Conservation (phyloP, 2,329 filamentous ascomycete genomes). For the Aspergillus sp. region DNA sequence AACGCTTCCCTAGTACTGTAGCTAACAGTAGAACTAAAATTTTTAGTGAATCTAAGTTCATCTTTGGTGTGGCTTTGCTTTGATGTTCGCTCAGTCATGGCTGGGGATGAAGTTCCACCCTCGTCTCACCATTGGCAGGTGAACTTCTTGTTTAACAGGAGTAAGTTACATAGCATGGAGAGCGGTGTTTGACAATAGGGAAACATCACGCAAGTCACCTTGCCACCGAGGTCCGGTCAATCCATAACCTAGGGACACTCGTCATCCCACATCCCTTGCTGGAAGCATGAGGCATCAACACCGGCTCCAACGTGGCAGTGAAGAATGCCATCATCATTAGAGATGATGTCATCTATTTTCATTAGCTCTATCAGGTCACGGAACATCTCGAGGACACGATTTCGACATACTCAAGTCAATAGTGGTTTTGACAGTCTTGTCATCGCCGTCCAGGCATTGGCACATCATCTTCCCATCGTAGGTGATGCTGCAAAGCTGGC, state of each 20-base stretch:
- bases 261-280: background rate
- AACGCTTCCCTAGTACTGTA: too few relatives aligned
- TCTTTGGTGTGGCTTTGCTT: too few relatives aligned
- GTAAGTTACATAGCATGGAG: too few relatives aligned
- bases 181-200: too few relatives aligned
- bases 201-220: background rate
- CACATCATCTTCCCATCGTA: background rate
- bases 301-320: background rate
- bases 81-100: too few relatives aligned
- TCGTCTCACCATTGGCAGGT: too few relatives aligned
- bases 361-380: background rate
- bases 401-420: background rate
- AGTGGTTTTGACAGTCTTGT: background rate
- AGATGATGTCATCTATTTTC: background rate
- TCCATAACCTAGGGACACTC: background rate
- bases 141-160: too few relatives aligned
- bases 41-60: too few relatives aligned
- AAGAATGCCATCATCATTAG: background rate
- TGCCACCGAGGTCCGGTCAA: background rate
- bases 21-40: too few relatives aligned
- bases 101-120: too few relatives aligned
- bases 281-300: background rate
- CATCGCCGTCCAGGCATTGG: background rate
- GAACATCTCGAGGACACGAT: background rate
- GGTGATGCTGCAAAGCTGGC: background rate